Percentiles rank a stretch among this genome's conserved stretches.
These are phyloP conservation scores for Claviceps sp. DNA, from an alignment of 2,329 filamentous ascomycete genomes.

Conservation along the genomic window DNA sequence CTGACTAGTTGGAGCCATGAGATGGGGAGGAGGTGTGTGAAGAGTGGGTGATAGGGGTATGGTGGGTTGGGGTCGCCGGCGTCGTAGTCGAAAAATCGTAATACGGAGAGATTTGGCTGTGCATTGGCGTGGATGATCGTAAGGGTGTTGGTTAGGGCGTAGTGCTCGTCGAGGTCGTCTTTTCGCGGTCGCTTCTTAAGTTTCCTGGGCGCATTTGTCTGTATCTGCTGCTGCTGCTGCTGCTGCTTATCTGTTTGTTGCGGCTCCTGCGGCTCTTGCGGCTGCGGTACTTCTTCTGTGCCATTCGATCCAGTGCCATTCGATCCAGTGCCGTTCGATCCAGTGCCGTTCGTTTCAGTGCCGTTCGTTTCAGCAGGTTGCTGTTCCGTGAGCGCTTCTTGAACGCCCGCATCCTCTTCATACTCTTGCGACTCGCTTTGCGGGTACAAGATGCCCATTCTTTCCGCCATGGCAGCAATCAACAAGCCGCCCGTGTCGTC, in stretches of 20 bases:
- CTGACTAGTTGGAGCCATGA: conserved; percentile 86
- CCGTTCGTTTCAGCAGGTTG: neutral
- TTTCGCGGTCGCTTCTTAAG: conserved; percentile 17
- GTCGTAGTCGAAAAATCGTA: conserved; percentile 86
- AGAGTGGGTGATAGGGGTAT: conserved; percentile 60
- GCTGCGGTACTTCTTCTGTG: neutral
- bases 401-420: neutral
- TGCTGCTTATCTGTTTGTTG: neutral
- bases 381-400: neutral
- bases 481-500: conserved; percentile 80
- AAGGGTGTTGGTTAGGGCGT: conserved; percentile 58
- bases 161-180: conserved; percentile 49
- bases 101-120: conserved; percentile 74
- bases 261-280: neutral
- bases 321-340: too few species aligned
- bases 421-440: conserved; percentile 17
- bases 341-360: too few species aligned
- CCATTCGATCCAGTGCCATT: neutral
- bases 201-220: conserved; percentile 2
- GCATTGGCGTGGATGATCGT: conserved; percentile 71
- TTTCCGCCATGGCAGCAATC: conserved; percentile 72
- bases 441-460: conserved; percentile 66
- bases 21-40: conserved; percentile 66
- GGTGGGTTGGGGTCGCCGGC: conserved; percentile 45
- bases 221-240: neutral